Percentiles rank a stretch among this genome's conserved stretches.
These are phyloP conservation scores for Aspergillus indologenus DNA, from an alignment of 495 filamentous ascomycete species.

Conservation along the genomic window DNA sequence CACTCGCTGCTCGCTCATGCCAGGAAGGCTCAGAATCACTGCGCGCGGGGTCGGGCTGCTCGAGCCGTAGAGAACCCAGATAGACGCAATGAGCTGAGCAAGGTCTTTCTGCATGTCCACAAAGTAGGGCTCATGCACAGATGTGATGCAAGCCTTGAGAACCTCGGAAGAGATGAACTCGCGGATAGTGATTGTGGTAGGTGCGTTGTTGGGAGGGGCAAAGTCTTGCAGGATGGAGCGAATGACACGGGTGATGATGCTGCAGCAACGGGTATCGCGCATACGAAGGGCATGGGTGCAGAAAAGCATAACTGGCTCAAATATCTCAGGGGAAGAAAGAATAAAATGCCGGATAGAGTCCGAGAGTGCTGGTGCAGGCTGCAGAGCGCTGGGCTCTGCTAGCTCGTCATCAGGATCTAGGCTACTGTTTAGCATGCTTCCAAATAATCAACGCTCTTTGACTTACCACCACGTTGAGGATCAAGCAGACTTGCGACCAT, in stretches of 20 bases:
- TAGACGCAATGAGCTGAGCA: slow-evolving; percentile 79
- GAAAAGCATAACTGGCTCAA: slow-evolving; percentile 86
- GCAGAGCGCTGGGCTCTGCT: slow-evolving; percentile 40
- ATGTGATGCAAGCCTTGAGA: slow-evolving; percentile 77
- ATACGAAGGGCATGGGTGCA: slow-evolving; percentile 86
- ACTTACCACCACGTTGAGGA: slow-evolving; percentile 55
- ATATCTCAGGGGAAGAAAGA: slow-evolving; percentile 69
- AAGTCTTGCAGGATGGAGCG: slow-evolving; percentile 82
- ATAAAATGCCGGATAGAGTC: slow-evolving; percentile 73
- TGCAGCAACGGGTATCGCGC: slow-evolving; percentile 86
- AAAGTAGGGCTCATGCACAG: slow-evolving; percentile 91
- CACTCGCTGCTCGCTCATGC: slow-evolving; percentile 47
- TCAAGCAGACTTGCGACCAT: slow-evolving; percentile 87
- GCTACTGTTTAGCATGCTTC: slow-evolving; percentile 14
- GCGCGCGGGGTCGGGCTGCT: slow-evolving; percentile 53
- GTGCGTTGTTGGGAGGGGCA: slow-evolving; percentile 44
- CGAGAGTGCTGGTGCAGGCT: slow-evolving; percentile 31
- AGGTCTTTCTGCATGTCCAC: slow-evolving; percentile 95
- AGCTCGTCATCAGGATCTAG: slow-evolving; percentile 42
- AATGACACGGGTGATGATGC: slow-evolving; percentile 78
- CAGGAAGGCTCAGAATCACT: slow-evolving; percentile 57
- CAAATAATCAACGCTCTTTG: neutral
- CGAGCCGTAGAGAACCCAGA: slow-evolving; percentile 69
- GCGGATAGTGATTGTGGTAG: slow-evolving; percentile 67
- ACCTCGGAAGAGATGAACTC: slow-evolving; percentile 89